These are phyloP conservation scores for Eucalyptus curtisii DNA, from an alignment of 345 rosid genomes.

Conservation along the genomic window DNA sequence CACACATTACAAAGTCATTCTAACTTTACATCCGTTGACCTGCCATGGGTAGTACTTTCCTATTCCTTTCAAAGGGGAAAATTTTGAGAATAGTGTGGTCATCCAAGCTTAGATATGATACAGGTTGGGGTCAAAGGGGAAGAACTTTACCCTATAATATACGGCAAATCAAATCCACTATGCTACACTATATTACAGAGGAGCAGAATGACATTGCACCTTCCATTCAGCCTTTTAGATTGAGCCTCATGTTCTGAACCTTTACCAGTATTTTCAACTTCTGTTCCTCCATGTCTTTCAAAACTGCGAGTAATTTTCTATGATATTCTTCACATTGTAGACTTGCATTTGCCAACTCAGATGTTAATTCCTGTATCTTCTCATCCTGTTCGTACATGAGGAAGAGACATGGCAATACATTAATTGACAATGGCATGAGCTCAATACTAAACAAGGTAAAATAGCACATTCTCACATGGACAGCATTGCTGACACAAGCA, in stretches of 20 bases:
- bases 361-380: constrained; percentile 16
- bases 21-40: background rate
- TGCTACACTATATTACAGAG: background rate
- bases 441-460: background rate
- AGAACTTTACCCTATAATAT: background rate
- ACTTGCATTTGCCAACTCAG: constrained; percentile 22
- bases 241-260: constrained; percentile 30
- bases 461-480: background rate
- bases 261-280: constrained; percentile 30
- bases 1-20: background rate
- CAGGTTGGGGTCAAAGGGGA: background rate
- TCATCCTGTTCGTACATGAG: constrained; percentile 26
- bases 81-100: background rate
- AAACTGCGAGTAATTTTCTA: constrained; percentile 22
- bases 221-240: constrained; percentile 13
- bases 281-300: constrained; percentile 39
- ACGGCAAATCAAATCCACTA: background rate
- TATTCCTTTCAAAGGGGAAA: background rate
- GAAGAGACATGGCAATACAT: background rate
- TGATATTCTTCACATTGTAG: constrained; percentile 31
- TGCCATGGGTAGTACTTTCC: background rate
- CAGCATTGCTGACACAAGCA: background rate
- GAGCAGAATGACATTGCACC: background rate
- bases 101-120: background rate
- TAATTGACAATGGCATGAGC: background rate